Conservation (phyloP, 768 basidiomycete species). For the Xerocomus brunneocitrinus region DNA sequence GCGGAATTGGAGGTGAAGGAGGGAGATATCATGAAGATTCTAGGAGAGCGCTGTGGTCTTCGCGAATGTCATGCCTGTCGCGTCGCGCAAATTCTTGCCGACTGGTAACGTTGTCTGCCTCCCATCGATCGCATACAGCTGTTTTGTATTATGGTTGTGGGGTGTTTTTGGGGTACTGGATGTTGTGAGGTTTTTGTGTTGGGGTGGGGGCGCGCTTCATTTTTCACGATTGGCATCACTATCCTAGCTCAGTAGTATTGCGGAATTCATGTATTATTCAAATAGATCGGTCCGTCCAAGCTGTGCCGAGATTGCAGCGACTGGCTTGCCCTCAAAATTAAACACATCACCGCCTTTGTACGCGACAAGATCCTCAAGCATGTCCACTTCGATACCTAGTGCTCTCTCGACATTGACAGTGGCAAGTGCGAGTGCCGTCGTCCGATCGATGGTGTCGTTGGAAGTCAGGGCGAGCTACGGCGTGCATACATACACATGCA, state of each 20-base stretch:
- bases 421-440: slow-evolving; percentile 34
- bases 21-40: background rate
- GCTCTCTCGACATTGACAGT: slow-evolving; percentile 41
- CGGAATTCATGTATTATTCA: background rate
- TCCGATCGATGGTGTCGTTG: slow-evolving; percentile 33
- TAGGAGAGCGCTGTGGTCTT: background rate
- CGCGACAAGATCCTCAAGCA: slow-evolving; percentile 37
- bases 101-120: background rate
- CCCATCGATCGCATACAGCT: too few species aligned
- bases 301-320: slow-evolving; percentile 33
- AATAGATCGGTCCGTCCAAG: slow-evolving; percentile 20
- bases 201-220: too few species aligned
- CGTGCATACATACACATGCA: background rate
- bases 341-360: slow-evolving; percentile 35
- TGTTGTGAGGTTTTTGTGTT: too few species aligned
- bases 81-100: background rate
- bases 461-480: slow-evolving; percentile 36
- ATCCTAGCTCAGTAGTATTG: too few species aligned
- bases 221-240: too few species aligned
- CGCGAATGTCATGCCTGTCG: background rate
- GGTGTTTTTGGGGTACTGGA: too few species aligned
- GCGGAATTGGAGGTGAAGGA: background rate
- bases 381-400: slow-evolving; percentile 30
- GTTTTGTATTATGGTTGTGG: too few species aligned
- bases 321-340: slow-evolving; percentile 37